These are phyloP conservation scores for Sequoia sempervirens DNA, from an alignment of 75 land plant species.

Conservation along the genomic window DNA sequence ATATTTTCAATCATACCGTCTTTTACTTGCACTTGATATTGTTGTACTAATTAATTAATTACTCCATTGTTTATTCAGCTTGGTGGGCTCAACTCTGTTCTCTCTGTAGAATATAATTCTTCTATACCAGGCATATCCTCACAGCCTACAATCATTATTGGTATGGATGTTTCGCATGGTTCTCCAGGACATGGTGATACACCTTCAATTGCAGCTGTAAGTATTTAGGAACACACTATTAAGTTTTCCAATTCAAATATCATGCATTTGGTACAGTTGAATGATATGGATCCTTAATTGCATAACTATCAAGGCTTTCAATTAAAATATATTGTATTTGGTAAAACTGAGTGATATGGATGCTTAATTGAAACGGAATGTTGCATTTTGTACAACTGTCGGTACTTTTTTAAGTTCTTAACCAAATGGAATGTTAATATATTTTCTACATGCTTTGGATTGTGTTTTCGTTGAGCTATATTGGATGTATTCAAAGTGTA, in stretches of 20 bases:
- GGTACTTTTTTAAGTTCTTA: not conserved
- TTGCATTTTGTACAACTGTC: not conserved
- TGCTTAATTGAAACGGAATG: not conserved
- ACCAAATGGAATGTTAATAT: not conserved
- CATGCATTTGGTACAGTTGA: not conserved
- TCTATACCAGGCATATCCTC: constrained; percentile 51
- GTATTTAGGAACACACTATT: not conserved
- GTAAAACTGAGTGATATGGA: too few species aligned
- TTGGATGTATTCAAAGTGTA: not conserved
- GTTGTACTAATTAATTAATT: not conserved
- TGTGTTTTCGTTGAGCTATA: not conserved
- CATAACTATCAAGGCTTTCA: too few species aligned
- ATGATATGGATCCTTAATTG: too few species aligned
- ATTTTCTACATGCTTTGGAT: not conserved
- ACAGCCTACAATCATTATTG: constrained; percentile 76
- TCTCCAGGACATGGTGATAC: constrained; percentile 81
- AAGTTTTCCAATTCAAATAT: not conserved
- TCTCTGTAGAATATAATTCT: constrained; percentile 30
- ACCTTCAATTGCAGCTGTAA: constrained; percentile 95
- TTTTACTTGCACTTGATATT: not conserved
- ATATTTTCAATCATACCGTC: not conserved
- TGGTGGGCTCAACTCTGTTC: constrained; percentile 82
- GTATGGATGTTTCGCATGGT: constrained; percentile 99
- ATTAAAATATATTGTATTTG: too few species aligned
- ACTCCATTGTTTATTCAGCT: constrained; percentile 34